A percentile compares a stretch with the other conserved stretches of the same genome.
Evolutionary conservation across 768 basidiomycete species (phyloP).

Genomic region (Suillus variegatus): DNA sequence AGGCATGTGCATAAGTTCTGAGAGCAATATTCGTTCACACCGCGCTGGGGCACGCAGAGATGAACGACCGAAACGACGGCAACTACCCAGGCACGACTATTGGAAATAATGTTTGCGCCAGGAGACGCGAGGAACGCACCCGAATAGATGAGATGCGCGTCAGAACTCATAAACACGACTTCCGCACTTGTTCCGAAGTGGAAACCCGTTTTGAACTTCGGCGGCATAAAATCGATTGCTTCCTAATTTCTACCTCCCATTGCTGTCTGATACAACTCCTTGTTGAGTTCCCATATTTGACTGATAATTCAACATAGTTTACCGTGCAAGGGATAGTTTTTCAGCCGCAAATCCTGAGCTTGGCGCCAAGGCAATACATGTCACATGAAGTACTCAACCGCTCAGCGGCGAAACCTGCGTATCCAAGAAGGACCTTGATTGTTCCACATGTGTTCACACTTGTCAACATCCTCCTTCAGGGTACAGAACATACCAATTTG

Average conservation of each 20-base stretch:
- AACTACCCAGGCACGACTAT: not conserved
- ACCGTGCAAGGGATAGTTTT: not conserved
- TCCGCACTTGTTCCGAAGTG: not conserved
- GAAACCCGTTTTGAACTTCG: not conserved
- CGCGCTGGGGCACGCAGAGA: not conserved
- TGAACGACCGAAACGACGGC: not conserved
- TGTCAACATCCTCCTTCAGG: not conserved
- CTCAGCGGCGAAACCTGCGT: not conserved
- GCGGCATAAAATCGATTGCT: not conserved
- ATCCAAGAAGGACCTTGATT: not conserved
- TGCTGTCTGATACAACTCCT: not conserved
- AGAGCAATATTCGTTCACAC: not conserved
- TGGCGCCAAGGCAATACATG: not conserved
- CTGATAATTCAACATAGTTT: not conserved
- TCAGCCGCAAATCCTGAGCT: not conserved
- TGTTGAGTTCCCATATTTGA: not conserved
- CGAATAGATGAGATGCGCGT: not conserved
- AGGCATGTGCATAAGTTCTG: not conserved
- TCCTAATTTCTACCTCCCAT: not conserved
- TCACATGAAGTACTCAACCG: not conserved
- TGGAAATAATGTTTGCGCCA: not conserved
- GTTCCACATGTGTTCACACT: not conserved
- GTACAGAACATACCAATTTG: not conserved
- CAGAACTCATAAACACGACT: not conserved
- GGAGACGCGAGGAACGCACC: not conserved